phyloP scores from a whole-genome alignment of 306 rosid genomes.

The Ormosia emarginata region DNA sequence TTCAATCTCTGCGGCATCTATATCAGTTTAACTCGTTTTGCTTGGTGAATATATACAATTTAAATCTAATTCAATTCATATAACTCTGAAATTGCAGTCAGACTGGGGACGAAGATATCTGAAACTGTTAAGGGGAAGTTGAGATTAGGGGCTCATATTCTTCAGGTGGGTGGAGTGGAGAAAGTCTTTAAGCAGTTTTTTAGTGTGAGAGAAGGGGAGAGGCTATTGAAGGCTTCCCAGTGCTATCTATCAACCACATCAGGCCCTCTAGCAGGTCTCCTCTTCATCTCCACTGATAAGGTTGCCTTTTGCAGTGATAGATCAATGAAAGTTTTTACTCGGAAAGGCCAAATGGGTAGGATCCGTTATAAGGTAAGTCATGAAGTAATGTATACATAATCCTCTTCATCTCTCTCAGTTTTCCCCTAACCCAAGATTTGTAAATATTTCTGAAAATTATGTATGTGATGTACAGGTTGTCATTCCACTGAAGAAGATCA shows the following conservation, averaged over 20 bases:
- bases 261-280: constrained; percentile 75
- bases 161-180: constrained; percentile 51
- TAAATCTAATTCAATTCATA: neutral
- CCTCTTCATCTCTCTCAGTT: neutral
- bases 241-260: constrained; percentile 75
- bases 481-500: constrained; percentile 31
- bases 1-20: neutral
- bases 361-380: constrained; percentile 29
- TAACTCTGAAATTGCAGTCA: constrained; percentile 29
- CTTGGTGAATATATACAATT: neutral
- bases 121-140: constrained; percentile 64
- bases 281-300: constrained; percentile 63
- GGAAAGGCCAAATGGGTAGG: constrained; percentile 29
- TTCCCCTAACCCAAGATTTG: neutral
- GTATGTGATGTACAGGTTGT: constrained; percentile 1
- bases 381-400: neutral
- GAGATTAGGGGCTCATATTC: constrained; percentile 60
- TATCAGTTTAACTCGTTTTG: neutral
- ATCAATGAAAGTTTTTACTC: constrained; percentile 46
- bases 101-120: constrained; percentile 46
- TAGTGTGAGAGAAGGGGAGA: constrained; percentile 48
- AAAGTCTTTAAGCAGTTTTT: constrained; percentile 52
- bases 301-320: constrained; percentile 78
- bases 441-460: neutral
- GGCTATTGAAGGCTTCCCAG: constrained; percentile 42